Evolutionary conservation across 495 filamentous ascomycete genomes (phyloP).

Genomic region (Bacidia gigantensis): DNA sequence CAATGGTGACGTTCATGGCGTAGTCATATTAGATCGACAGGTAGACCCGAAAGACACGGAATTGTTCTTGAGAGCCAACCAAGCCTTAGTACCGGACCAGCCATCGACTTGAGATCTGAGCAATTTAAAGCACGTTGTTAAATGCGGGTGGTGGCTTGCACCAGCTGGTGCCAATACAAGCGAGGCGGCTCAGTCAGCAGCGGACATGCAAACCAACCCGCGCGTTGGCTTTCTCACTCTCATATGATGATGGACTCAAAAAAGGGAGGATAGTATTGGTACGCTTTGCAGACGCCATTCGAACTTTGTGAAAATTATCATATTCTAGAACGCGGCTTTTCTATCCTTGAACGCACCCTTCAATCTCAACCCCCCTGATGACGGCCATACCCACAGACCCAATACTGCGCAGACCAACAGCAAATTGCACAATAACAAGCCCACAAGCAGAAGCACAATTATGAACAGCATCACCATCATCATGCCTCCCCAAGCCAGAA

Average conservation of each 20-base stretch:
- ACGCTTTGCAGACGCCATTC: background rate
- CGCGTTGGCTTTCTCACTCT: too few relatives aligned
- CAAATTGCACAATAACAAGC: slow-evolving; percentile 4
- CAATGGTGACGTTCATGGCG: too few relatives aligned
- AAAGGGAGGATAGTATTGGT: background rate
- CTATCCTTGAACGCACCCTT: background rate
- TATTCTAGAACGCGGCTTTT: background rate
- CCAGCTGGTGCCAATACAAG: too few relatives aligned
- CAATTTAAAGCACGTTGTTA: too few relatives aligned
- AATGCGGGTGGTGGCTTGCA: too few relatives aligned
- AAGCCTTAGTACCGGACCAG: too few relatives aligned
- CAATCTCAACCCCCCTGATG: background rate
- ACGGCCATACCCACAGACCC: background rate
- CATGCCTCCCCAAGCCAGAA: slow-evolving; percentile 4
- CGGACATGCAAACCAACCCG: too few relatives aligned
- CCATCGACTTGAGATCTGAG: too few relatives aligned
- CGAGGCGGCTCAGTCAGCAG: too few relatives aligned
- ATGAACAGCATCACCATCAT: slow-evolving; percentile 4
- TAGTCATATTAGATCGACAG: too few relatives aligned
- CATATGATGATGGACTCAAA: background rate
- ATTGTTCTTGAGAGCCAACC: too few relatives aligned
- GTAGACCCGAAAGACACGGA: too few relatives aligned
- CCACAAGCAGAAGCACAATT: slow-evolving; percentile 3
- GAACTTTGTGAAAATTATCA: background rate
- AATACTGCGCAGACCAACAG: background rate